Conservation (phyloP, 2,329 filamentous ascomycete species). For the Teratosphaeria nubilosa region DNA sequence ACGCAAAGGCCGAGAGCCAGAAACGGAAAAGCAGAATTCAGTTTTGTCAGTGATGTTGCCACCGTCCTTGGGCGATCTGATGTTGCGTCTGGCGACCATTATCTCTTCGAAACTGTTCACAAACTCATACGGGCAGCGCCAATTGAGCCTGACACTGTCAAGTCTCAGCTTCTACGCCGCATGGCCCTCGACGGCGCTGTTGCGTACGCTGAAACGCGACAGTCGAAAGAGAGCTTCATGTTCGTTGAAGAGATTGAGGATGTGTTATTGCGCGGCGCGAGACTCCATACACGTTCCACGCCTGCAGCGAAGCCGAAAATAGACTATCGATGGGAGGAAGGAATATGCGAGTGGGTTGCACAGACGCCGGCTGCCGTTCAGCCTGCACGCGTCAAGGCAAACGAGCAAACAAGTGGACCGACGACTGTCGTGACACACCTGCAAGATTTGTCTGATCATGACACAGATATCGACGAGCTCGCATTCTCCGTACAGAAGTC, state of each 20-base stretch:
- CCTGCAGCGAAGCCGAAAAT: slow-evolving; percentile 6
- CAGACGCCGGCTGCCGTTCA: slow-evolving; percentile 24
- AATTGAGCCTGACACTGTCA: background rate
- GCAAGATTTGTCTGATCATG: background rate
- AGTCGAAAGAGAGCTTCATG: slow-evolving; percentile 1
- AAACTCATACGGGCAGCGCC: background rate
- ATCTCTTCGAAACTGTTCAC: background rate
- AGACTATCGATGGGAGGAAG: slow-evolving; percentile 30
- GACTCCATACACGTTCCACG: background rate
- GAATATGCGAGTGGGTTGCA: slow-evolving; percentile 37
- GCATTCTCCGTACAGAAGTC: background rate
- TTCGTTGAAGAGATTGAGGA: slow-evolving; percentile 5
- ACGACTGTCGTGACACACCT: background rate
- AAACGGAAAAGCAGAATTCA: background rate
- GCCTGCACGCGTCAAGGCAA: background rate
- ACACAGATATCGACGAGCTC: background rate
- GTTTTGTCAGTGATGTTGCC: slow-evolving; percentile 2
- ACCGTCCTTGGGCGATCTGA: background rate
- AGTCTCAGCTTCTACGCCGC: background rate
- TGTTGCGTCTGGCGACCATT: background rate
- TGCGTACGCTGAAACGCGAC: slow-evolving; percentile 1
- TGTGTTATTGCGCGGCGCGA: background rate
- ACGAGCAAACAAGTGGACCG: background rate
- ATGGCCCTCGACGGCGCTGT: slow-evolving; percentile 5
- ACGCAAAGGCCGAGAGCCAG: background rate